These are phyloP conservation scores for Xerocomus brunneocitrinus DNA, from an alignment of 768 basidiomycete genomes.

Conservation along the genomic window DNA sequence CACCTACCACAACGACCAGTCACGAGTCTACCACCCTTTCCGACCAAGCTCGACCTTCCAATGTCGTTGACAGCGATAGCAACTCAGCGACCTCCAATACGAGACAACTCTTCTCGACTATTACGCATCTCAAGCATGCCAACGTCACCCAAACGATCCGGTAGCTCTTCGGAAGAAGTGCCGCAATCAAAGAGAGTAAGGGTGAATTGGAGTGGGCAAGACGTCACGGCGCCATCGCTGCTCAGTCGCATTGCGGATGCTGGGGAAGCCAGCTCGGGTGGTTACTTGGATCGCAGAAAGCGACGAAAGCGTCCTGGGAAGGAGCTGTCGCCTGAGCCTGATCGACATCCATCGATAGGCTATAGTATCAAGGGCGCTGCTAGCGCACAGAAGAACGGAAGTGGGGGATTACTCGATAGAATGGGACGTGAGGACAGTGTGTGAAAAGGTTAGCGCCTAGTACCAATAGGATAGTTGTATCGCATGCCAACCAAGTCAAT, in stretches of 20 bases:
- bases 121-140: conserved; percentile 3
- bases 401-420: conserved; percentile 32
- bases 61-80: conserved; percentile 10
- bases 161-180: conserved; percentile 28
- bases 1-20: conserved; percentile 27
- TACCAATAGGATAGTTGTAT: conserved; percentile 18
- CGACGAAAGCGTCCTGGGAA: conserved; percentile 18
- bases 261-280: conserved; percentile 12
- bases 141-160: conserved; percentile 24
- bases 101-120: conserved; percentile 11
- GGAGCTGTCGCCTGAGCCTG: conserved; percentile 25
- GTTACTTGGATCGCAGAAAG: conserved; percentile 19
- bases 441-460: conserved; percentile 25
- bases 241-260: conserved; percentile 39
- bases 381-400: conserved; percentile 23
- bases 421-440: conserved; percentile 22
- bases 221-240: conserved; percentile 34
- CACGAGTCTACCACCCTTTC: conserved; percentile 9
- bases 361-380: conserved; percentile 56
- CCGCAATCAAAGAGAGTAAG: conserved; percentile 35
- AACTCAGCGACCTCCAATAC: conserved; percentile 5
- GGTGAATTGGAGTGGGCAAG: conserved; percentile 25
- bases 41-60: conserved; percentile 12
- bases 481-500: neutral
- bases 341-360: conserved; percentile 38